A percentile compares a stretch with the other conserved stretches of the same genome.
Evolutionary conservation across 2,329 filamentous ascomycete genomes (phyloP).

Genomic region (Penicillium sumatraense): DNA sequence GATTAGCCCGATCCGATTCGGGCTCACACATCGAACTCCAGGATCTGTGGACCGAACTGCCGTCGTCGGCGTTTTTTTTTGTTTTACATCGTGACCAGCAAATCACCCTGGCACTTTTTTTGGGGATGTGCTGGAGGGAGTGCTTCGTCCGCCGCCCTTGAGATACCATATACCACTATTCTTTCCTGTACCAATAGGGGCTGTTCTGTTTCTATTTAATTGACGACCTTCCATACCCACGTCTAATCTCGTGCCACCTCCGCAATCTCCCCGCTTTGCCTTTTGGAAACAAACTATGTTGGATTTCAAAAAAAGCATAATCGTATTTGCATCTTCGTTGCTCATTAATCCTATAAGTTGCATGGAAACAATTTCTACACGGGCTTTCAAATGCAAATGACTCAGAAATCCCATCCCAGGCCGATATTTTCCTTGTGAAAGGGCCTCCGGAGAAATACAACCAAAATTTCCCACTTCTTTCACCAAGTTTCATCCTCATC

Average conservation of each 20-base stretch:
- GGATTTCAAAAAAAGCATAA: not conserved
- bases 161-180: conserved; percentile 30
- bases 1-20: not conserved
- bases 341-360: conserved; percentile 7
- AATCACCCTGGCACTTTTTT: conserved; percentile 18
- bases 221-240: conserved; percentile 15
- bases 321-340: conserved; percentile 11
- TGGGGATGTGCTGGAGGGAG: conserved; percentile 23
- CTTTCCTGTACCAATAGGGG: conserved; percentile 28
- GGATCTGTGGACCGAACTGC: not conserved
- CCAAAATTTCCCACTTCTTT: not conserved
- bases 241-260: not conserved
- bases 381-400: not conserved
- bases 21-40: not conserved
- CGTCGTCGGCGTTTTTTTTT: not conserved
- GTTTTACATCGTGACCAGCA: conserved; percentile 17
- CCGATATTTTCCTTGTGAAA: not conserved
- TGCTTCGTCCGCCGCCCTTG: conserved; percentile 23
- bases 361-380: not conserved
- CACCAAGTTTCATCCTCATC: conserved; percentile 22
- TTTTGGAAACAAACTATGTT: not conserved
- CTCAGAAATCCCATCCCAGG: not conserved
- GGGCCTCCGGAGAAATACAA: not conserved
- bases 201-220: conserved; percentile 21
- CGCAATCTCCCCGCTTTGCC: not conserved